Conservation (phyloP, 1,284 basidiomycete species). For the Erythrobasidium hasegawianum region DNA sequence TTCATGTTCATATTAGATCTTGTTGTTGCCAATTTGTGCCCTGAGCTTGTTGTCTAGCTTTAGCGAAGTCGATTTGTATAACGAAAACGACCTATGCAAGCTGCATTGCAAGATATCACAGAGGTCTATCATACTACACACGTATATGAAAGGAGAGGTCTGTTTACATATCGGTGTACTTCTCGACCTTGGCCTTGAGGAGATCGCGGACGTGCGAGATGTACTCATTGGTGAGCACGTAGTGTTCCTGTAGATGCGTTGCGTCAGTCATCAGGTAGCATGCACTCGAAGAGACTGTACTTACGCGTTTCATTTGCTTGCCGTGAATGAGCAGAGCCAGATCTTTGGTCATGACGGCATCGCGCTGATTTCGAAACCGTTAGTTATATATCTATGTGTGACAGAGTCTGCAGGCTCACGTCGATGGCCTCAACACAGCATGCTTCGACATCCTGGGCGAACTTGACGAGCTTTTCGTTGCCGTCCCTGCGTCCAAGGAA, state of each 20-base stretch:
- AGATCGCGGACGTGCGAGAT: conserved; percentile 52
- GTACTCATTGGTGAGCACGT: conserved; percentile 86
- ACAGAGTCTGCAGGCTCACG: conserved; percentile 35
- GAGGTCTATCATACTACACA: too few relatives aligned
- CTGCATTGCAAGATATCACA: too few relatives aligned
- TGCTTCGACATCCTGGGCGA: conserved; percentile 76
- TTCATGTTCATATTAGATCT: conserved; percentile 63
- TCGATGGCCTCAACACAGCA: conserved; percentile 91
- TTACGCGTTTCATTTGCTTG: conserved; percentile 54
- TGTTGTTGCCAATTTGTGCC: conserved; percentile 61
- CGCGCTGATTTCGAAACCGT: conserved; percentile 50
- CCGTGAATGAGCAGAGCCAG: conserved; percentile 92
- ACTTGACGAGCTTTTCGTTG: conserved; percentile 70
- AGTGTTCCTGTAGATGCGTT: conserved; percentile 78
- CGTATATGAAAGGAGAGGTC: too few relatives aligned
- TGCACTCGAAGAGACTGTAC: background rate
- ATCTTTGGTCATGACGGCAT: conserved; percentile 93
- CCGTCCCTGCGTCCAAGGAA: conserved; percentile 90
- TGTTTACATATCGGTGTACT: conserved; percentile 20
- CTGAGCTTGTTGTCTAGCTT: conserved; percentile 56
- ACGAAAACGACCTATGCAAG: background rate
- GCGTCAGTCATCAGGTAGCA: background rate
- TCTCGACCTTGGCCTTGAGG: conserved; percentile 25
- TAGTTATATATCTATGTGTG: background rate
- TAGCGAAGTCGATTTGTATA: background rate